Conservation (phyloP, 257 asterid species). For the Phtheirospermum japonicum region DNA sequence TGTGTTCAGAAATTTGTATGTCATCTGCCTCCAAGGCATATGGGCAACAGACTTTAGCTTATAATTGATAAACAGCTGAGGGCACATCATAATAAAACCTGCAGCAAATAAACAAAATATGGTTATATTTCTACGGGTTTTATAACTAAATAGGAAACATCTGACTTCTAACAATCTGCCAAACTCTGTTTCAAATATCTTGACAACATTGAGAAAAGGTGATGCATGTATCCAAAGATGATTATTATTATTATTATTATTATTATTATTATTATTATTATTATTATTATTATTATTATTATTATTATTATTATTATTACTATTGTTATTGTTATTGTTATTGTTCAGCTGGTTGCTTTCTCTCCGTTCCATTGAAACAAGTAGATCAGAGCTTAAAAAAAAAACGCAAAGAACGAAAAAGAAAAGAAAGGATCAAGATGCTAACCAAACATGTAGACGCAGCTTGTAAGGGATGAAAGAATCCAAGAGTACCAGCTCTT, state of each 20-base stretch:
- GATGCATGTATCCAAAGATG: neutral
- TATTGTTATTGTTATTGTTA: no score
- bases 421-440: conserved; percentile 25
- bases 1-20: conserved; percentile 90
- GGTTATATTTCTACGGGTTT: neutral
- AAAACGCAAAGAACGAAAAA: conserved; percentile 4
- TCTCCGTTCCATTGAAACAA: no score
- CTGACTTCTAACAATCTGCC: conserved; percentile 8
- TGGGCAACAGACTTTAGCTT: conserved; percentile 96
- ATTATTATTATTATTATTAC: no score
- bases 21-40: conserved; percentile 99
- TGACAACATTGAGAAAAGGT: neutral
- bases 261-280: no score
- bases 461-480: conserved; percentile 92
- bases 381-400: neutral
- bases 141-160: no score
- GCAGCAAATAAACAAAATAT: conserved; percentile 33
- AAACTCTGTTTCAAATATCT: neutral
- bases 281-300: no score
- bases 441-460: conserved; percentile 98
- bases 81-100: conserved; percentile 99
- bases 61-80: conserved; percentile 90
- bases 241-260: no score
- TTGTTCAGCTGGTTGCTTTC: no score
- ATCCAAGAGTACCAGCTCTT: conserved; percentile 99